Conservation (phyloP, 805 yeast genomes). For the Maudiozyma pseudohumilis region DNA sequence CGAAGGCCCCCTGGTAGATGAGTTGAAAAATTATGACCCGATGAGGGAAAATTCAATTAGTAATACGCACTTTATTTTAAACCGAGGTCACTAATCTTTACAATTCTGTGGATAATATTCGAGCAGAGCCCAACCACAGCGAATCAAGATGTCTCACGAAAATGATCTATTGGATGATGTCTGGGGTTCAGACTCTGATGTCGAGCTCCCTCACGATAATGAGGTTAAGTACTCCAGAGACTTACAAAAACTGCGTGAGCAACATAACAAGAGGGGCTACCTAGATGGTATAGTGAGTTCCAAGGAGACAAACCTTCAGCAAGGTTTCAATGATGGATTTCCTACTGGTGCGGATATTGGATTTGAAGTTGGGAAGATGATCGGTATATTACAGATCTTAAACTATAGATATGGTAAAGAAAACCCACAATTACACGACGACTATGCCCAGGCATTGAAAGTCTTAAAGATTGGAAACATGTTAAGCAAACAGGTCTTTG, state of each 20-base stretch:
- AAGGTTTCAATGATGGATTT: constrained; percentile 74
- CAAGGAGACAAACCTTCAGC: constrained; percentile 60
- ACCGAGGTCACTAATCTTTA: too few relatives aligned
- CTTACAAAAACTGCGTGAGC: constrained; percentile 38
- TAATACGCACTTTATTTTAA: too few relatives aligned
- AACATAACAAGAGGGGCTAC: constrained; percentile 73
- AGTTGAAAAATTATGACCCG: too few relatives aligned
- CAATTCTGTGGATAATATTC: too few relatives aligned
- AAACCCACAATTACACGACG: constrained; percentile 13
- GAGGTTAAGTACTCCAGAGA: constrained; percentile 13
- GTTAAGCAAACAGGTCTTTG: constrained; percentile 45
- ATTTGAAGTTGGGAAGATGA: constrained; percentile 47
- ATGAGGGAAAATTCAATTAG: too few relatives aligned
- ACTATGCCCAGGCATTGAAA: constrained; percentile 32
- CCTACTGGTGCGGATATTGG: constrained; percentile 70
- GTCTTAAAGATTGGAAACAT: constrained; percentile 55
- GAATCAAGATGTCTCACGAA: background rate
- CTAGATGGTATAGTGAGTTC: constrained; percentile 66
- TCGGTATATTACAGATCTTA: constrained; percentile 42
- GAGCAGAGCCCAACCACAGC: too few relatives aligned
- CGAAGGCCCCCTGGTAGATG: too few relatives aligned
- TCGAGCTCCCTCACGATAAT: constrained; percentile 1
- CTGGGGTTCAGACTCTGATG: constrained; percentile 10
- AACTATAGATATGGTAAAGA: constrained; percentile 12
- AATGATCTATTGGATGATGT: constrained; percentile 7